Evolutionary conservation across 352 stramenopile species (phyloP).

Genomic region (Globisporangium canariense): DNA sequence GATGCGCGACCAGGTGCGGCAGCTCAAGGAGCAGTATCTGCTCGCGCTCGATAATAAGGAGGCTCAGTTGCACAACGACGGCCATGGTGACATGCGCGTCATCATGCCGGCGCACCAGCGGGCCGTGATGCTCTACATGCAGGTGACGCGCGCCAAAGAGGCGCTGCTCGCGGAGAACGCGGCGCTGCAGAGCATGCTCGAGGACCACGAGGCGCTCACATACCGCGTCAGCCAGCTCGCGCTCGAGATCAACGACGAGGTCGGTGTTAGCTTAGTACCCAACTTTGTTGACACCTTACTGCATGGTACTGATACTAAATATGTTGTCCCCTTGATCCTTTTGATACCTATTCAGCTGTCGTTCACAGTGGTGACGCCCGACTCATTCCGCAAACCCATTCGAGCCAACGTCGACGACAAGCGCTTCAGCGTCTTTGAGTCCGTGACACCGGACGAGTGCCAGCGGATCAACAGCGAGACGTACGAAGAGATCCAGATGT

Average conservation of each 20-base stretch:
- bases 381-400: background rate
- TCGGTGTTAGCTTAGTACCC: background rate
- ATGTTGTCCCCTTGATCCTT: background rate
- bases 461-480: background rate
- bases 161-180: background rate
- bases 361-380: background rate
- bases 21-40: conserved; percentile 36
- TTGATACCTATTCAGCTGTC: background rate
- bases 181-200: conserved; percentile 1
- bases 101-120: conserved; percentile 11
- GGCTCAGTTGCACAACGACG: conserved; percentile 8
- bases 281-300: background rate
- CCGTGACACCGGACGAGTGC: conserved; percentile 1
- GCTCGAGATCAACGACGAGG: conserved; percentile 31
- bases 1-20: conserved; percentile 30
- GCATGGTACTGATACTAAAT: background rate
- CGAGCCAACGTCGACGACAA: background rate
- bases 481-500: conserved; percentile 1
- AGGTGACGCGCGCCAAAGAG: background rate
- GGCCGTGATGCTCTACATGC: background rate
- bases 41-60: conserved; percentile 12
- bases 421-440: background rate
- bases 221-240: conserved; percentile 26
- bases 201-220: conserved; percentile 19
- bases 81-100: conserved; percentile 8